Percentiles rank a stretch among this genome's conserved stretches.
Conservation (phyloP, 1,284 basidiomycete species). For the Golubevia sp. region DNA sequence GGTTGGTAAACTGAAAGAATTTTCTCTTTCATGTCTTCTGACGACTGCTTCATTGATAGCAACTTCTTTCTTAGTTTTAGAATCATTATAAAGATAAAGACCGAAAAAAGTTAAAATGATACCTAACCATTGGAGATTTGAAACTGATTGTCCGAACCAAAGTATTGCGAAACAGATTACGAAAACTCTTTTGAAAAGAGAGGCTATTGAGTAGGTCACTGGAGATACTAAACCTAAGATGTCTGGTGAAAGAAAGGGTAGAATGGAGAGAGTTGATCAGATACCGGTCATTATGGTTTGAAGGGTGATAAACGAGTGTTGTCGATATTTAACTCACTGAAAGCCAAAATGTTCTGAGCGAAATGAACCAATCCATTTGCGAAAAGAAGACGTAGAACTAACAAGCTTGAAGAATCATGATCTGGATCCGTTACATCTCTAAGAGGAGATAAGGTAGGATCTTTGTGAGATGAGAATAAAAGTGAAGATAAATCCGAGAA, state of each 20-base stretch:
- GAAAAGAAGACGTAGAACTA: slow-evolving; percentile 28
- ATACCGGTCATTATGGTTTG: not conserved
- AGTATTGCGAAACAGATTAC: slow-evolving; percentile 56
- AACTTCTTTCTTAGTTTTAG: slow-evolving; percentile 21
- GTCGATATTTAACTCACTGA: slow-evolving; percentile 16
- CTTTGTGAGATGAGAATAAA: slow-evolving; percentile 3
- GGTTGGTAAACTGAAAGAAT: no score
- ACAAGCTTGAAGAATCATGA: slow-evolving; percentile 5
- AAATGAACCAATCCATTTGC: slow-evolving; percentile 56
- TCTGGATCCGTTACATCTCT: not conserved
- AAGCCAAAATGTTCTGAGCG: slow-evolving; percentile 54
- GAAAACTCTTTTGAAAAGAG: slow-evolving; percentile 55
- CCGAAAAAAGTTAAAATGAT: slow-evolving; percentile 54
- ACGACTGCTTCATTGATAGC: not conserved
- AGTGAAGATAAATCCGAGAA: slow-evolving; percentile 34
- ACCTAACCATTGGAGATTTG: slow-evolving; percentile 43
- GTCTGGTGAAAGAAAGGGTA: not conserved
- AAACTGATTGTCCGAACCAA: slow-evolving; percentile 54
- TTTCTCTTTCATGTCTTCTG: not conserved
- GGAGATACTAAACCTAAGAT: slow-evolving; percentile 53
- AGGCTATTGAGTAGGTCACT: slow-evolving; percentile 58
- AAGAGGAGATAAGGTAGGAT: not conserved
- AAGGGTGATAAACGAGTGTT: not conserved
- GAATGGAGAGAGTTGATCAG: not conserved
- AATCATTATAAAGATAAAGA: slow-evolving; percentile 52